Evolutionary conservation across 139 green algal genomes (phyloP).

Genomic region (Nannochloris sp.): DNA sequence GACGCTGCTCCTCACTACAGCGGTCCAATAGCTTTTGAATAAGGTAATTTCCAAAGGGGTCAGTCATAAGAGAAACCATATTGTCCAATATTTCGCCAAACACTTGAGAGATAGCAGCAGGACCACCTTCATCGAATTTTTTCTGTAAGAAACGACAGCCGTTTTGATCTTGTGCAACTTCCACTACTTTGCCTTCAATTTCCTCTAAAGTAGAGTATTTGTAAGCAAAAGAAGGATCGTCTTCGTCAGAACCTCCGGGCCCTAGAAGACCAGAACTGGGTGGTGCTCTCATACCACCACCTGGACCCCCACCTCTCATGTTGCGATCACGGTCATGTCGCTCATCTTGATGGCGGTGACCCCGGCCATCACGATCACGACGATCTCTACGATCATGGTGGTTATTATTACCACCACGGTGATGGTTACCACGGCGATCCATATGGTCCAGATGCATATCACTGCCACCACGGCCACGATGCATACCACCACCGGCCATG

Average conservation of each 20-base stretch:
- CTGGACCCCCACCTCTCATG: conserved; percentile 6
- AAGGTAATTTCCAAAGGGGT: conserved; percentile 99
- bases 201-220: conserved; percentile 59
- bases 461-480: background rate
- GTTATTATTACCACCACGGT: conserved; percentile 9
- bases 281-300: conserved; percentile 25
- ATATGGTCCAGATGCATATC: conserved; percentile 13
- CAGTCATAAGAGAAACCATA: conserved; percentile 90
- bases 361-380: background rate
- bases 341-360: conserved; percentile 6
- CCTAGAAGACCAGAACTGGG: conserved; percentile 9
- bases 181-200: conserved; percentile 62
- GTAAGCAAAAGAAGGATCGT: background rate
- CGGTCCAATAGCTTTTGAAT: conserved; percentile 97
- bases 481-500: conserved; percentile 7
- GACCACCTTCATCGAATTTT: conserved; percentile 94
- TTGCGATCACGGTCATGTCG: no score
- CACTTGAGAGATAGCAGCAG: conserved; percentile 64
- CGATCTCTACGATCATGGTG: conserved; percentile 1
- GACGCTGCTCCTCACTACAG: conserved; percentile 85
- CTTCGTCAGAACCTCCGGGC: background rate
- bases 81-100: conserved; percentile 72
- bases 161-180: conserved; percentile 93
- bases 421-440: conserved; percentile 4
- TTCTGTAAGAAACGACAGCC: conserved; percentile 96